phyloP scores from a whole-genome alignment of 192 early-diverging fungal species.

The Spinellus fusiger region DNA sequence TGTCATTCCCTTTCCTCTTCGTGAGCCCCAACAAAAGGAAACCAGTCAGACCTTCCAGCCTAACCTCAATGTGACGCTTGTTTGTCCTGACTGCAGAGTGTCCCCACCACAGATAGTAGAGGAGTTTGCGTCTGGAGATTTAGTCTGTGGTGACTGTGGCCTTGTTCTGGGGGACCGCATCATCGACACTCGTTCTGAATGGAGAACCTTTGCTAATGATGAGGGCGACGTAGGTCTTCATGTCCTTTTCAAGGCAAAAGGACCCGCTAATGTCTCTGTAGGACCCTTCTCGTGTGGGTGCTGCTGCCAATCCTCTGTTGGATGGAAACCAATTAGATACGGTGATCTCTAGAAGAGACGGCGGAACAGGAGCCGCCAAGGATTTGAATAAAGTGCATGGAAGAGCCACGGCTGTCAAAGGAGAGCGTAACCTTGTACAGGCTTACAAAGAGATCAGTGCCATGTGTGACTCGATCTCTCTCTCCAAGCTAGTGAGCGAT shows the following conservation, averaged over 20 bases:
- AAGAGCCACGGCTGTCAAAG: slow-evolving; percentile 64
- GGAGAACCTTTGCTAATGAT: slow-evolving; percentile 94
- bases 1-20: slow-evolving; percentile 9
- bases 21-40: slow-evolving; percentile 12
- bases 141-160: slow-evolving; percentile 93
- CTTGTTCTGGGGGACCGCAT: slow-evolving; percentile 81
- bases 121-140: slow-evolving; percentile 83
- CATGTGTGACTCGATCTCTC: slow-evolving; percentile 77
- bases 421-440: slow-evolving; percentile 65
- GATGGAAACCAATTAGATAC: slow-evolving; percentile 81
- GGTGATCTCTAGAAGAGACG: slow-evolving; percentile 70
- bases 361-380: slow-evolving; percentile 63
- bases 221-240: slow-evolving; percentile 57
- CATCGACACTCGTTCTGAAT: slow-evolving; percentile 93
- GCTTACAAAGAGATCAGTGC: slow-evolving; percentile 74
- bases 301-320: slow-evolving; percentile 69
- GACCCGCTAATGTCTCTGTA: not conserved
- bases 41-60: slow-evolving; percentile 14
- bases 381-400: slow-evolving; percentile 72
- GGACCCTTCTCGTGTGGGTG: slow-evolving; percentile 88
- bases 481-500: slow-evolving; percentile 67
- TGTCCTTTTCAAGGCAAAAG: not conserved
- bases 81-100: slow-evolving; percentile 77
- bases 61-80: slow-evolving; percentile 52
- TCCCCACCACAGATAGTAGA: slow-evolving; percentile 82